phyloP scores from a whole-genome alignment of 345 rosid genomes.

The Euphorbia tirucalli region DNA sequence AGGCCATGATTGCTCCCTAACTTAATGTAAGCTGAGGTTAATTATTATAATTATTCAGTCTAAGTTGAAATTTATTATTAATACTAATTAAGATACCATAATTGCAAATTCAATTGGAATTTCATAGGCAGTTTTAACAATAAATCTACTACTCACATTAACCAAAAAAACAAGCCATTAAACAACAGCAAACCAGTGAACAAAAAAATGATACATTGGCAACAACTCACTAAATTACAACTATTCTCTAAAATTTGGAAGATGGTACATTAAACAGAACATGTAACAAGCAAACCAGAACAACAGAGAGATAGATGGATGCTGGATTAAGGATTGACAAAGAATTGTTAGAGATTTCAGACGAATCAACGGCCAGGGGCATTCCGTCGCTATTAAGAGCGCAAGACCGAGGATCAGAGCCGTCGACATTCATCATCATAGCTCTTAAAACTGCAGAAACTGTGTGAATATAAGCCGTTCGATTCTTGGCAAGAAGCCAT shows the following conservation, averaged over 20 bases:
- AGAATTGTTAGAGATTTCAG: slow-evolving; percentile 49
- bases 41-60: too few relatives aligned
- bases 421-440: slow-evolving; percentile 51
- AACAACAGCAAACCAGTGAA: not conserved
- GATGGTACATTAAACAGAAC: slow-evolving; percentile 22
- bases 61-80: not conserved
- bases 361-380: slow-evolving; percentile 87
- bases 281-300: slow-evolving; percentile 17
- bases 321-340: slow-evolving; percentile 19
- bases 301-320: slow-evolving; percentile 1
- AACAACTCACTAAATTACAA: slow-evolving; percentile 6
- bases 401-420: slow-evolving; percentile 63
- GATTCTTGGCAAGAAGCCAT: slow-evolving; percentile 88
- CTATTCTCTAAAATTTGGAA: slow-evolving; percentile 17
- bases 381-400: slow-evolving; percentile 73
- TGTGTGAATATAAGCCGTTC: slow-evolving; percentile 70
- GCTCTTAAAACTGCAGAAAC: slow-evolving; percentile 81
- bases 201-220: slow-evolving; percentile 9
- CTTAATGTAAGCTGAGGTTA: too few relatives aligned
- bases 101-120: too few relatives aligned
- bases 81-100: not conserved
- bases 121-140: too few relatives aligned
- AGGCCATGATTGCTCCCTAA: not conserved
- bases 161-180: not conserved
- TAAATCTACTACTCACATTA: slow-evolving; percentile 4